A percentile compares a stretch with the other conserved stretches of the same genome.
Conservation (phyloP, 2,329 filamentous ascomycete species). For the Mycosphaerelloides madeirae region DNA sequence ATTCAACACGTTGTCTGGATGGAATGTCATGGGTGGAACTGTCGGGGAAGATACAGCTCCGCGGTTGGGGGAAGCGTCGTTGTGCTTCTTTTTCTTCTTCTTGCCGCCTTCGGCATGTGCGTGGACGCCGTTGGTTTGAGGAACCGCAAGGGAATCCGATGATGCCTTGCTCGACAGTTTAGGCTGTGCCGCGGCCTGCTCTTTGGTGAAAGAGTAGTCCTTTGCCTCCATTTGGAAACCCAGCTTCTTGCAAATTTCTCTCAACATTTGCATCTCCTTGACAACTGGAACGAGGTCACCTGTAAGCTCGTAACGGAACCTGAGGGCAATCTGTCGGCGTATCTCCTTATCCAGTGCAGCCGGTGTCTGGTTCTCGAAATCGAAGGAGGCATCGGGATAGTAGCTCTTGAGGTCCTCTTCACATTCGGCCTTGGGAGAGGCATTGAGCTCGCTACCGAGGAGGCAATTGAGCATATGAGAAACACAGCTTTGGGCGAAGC, state of each 20-base stretch:
- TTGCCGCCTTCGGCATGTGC: slow-evolving; percentile 26
- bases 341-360: slow-evolving; percentile 66
- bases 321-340: slow-evolving; percentile 62
- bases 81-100: slow-evolving; percentile 49
- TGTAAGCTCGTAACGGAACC: slow-evolving; percentile 72
- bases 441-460: slow-evolving; percentile 69
- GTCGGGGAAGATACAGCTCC: slow-evolving; percentile 41
- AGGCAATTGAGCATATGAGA: slow-evolving; percentile 92
- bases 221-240: slow-evolving; percentile 83
- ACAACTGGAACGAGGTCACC: slow-evolving; percentile 62
- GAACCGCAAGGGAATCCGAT: slow-evolving; percentile 26
- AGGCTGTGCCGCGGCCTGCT: slow-evolving; percentile 15
- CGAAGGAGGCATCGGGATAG: slow-evolving; percentile 76
- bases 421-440: slow-evolving; percentile 71
- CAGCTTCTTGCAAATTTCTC: slow-evolving; percentile 82
- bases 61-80: slow-evolving; percentile 45
- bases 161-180: slow-evolving; percentile 26
- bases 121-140: slow-evolving; percentile 32
- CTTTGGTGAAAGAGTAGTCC: slow-evolving; percentile 63
- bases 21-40: slow-evolving; percentile 60
- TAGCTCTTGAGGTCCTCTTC: slow-evolving; percentile 69
- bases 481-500: slow-evolving; percentile 73
- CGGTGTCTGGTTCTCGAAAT: slow-evolving; percentile 74
- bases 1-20: slow-evolving; percentile 80
- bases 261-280: slow-evolving; percentile 76